Conservation (phyloP, 78 protist species). For the Salpingoeca rosetta region DNA sequence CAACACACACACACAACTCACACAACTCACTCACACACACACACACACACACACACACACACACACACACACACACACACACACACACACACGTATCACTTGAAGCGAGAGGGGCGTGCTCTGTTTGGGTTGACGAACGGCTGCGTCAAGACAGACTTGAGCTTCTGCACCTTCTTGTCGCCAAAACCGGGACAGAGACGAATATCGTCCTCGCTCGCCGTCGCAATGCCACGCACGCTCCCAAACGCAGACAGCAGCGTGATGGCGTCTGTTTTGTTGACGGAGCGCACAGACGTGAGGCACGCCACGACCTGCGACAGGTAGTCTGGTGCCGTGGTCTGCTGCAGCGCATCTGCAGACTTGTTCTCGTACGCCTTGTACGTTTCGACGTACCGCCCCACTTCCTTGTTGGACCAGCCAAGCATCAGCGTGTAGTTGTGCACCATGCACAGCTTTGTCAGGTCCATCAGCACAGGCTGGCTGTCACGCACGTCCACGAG, state of each 20-base stretch:
- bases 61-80: too few species aligned
- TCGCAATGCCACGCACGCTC: neutral
- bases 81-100: too few species aligned
- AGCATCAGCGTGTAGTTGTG: slow-evolving; percentile 1
- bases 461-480: neutral
- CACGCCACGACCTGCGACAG: neutral
- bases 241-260: slow-evolving; percentile 7
- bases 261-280: slow-evolving; percentile 36
- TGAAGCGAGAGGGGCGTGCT: too few species aligned
- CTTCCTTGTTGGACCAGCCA: slow-evolving; percentile 3
- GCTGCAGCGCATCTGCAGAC: slow-evolving; percentile 13
- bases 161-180: neutral
- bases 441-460: neutral
- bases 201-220: neutral
- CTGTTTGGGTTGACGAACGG: neutral
- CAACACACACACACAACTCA: too few species aligned
- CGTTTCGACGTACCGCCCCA: slow-evolving; percentile 35
- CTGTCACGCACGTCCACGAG: neutral
- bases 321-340: neutral
- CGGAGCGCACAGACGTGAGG: neutral
- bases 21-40: too few species aligned
- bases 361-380: slow-evolving; percentile 29
- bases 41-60: too few species aligned
- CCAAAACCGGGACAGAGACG: neutral
- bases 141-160: neutral